phyloP scores from a whole-genome alignment of 2,329 filamentous ascomycete species.

The Aspergillus sclerotialis region DNA sequence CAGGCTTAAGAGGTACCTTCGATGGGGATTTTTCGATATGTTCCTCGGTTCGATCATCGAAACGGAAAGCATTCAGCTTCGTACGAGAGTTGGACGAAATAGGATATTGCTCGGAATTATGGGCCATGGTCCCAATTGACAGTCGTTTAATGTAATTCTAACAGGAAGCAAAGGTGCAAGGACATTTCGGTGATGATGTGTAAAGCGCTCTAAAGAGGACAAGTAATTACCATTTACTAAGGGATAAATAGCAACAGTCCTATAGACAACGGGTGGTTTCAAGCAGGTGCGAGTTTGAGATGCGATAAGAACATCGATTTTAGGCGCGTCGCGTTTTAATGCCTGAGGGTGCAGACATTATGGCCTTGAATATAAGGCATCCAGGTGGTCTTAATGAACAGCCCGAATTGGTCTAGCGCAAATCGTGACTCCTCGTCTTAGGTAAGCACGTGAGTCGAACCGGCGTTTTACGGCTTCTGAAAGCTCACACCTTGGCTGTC shows the following conservation, averaged over 20 bases:
- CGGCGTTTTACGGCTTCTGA: constrained; percentile 34
- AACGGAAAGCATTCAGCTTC: constrained; percentile 51
- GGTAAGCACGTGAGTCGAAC: constrained; percentile 9
- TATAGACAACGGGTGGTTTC: too few species aligned
- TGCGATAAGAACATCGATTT: constrained; percentile 11
- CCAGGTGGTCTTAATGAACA: constrained; percentile 19
- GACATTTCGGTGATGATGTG: too few species aligned
- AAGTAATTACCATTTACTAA: too few species aligned
- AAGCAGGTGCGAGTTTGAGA: constrained; percentile 8
- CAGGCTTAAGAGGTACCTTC: constrained; percentile 16
- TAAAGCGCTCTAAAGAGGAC: too few species aligned
- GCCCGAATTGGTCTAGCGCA: constrained; percentile 22
- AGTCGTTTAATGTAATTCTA: constrained; percentile 10
- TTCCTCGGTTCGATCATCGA: constrained; percentile 32
- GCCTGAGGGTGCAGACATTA: constrained; percentile 16
- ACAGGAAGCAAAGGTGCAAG: too few species aligned
- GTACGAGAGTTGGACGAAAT: constrained; percentile 47
- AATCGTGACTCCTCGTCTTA: constrained; percentile 18
- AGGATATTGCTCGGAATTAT: constrained; percentile 20
- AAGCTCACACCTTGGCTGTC: constrained; percentile 26
- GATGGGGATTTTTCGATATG: constrained; percentile 9
- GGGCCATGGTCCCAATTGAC: constrained; percentile 17
- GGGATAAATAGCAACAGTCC: too few species aligned
- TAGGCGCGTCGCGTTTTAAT: constrained; percentile 18
- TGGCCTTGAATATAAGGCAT: constrained; percentile 16